phyloP scores from a whole-genome alignment of 139 green algal genomes.

The Bryopsis sp. region DNA sequence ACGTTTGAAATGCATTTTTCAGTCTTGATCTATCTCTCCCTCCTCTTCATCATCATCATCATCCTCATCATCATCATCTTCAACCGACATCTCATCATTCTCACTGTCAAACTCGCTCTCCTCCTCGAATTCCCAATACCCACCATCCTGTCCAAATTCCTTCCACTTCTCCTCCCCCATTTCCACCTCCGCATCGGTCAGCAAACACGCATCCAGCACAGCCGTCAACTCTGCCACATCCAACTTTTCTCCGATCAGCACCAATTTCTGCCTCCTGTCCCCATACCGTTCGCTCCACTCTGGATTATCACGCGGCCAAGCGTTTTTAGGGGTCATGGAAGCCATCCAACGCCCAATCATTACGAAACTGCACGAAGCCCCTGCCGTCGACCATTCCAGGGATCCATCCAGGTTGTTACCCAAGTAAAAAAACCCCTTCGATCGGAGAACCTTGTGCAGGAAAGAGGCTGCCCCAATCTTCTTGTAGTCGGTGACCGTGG shows the following conservation, averaged over 20 bases:
- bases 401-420: background rate
- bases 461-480: background rate
- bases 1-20: too few species aligned
- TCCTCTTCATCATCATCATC: too few species aligned
- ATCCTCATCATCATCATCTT: too few species aligned
- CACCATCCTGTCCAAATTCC: background rate
- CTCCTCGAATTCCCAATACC: background rate
- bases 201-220: background rate
- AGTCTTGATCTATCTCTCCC: too few species aligned
- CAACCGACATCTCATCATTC: too few species aligned
- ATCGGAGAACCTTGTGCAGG: background rate
- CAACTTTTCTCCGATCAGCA: background rate
- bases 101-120: too few species aligned
- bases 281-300: background rate
- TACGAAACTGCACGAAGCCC: background rate
- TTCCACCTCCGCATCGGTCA: slow-evolving; percentile 1
- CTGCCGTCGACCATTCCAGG: background rate
- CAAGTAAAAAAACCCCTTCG: slow-evolving; percentile 13
- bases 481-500: background rate
- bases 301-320: background rate
- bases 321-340: background rate
- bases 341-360: background rate
- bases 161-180: background rate
- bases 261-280: slow-evolving; percentile 1
- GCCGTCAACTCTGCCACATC: background rate